Evolutionary conservation across 179 eudicot genomes (phyloP).

Genomic region (Sideroxylon spinosum): DNA sequence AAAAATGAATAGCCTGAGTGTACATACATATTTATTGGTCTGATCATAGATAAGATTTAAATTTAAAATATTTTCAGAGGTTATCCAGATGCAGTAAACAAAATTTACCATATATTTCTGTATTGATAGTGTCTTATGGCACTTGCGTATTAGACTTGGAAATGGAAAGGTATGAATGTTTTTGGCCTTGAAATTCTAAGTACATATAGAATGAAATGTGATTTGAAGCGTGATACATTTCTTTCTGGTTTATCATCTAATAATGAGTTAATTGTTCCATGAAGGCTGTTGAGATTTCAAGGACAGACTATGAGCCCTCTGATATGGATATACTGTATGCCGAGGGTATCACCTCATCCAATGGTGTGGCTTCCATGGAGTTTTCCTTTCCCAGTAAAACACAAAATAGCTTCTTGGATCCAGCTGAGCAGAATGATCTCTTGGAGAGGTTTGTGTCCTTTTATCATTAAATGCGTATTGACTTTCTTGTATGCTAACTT

Average conservation of each 20-base stretch:
- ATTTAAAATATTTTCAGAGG: not conserved
- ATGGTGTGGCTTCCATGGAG: conserved; percentile 66
- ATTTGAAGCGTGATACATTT: not conserved
- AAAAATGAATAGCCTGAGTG: too few species aligned
- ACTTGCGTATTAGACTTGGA: not conserved
- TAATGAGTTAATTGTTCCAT: conserved; percentile 9
- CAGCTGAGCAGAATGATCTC: conserved; percentile 43
- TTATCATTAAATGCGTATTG: not conserved
- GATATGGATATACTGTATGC: conserved; percentile 76
- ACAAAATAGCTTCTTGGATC: conserved; percentile 39
- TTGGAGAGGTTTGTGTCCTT: conserved; percentile 39
- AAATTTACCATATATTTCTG: not conserved
- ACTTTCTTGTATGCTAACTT: not conserved
- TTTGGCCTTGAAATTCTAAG: not conserved
- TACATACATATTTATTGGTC: too few species aligned
- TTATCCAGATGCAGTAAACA: not conserved
- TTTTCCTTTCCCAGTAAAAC: conserved; percentile 60
- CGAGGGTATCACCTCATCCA: conserved; percentile 69
- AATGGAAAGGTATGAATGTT: not conserved
- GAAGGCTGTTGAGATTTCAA: conserved; percentile 62
- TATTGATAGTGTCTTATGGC: not conserved
- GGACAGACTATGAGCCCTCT: conserved; percentile 77
- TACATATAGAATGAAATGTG: not conserved
- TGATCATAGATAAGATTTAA: not conserved
- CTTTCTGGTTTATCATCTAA: not conserved